phyloP scores from a whole-genome alignment of 345 rosid species.

The Bruguiera sexangula region DNA sequence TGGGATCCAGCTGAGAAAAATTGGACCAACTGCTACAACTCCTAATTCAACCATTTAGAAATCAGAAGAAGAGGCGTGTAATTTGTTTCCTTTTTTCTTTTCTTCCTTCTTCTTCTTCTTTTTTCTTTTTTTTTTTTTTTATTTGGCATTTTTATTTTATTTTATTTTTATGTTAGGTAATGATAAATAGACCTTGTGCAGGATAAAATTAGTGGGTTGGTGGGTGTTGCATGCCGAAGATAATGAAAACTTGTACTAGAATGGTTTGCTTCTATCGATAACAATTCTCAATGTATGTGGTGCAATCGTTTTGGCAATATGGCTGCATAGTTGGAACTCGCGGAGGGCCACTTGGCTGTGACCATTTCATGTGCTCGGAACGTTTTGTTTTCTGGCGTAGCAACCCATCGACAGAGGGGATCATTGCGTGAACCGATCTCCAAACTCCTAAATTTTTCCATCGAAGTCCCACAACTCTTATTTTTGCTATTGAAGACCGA shows the following conservation, averaged over 20 bases:
- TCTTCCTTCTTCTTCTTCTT: background rate
- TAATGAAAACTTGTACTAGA: constrained; percentile 17
- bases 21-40: constrained; percentile 32
- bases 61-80: background rate
- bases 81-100: too few species aligned
- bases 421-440: too few species aligned
- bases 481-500: too few species aligned
- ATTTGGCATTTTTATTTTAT: background rate
- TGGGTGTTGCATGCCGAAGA: background rate
- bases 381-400: too few species aligned
- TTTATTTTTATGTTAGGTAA: background rate
- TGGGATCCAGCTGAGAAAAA: constrained; percentile 38
- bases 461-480: too few species aligned
- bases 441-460: too few species aligned
- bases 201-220: background rate
- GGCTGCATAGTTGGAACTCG: too few species aligned
- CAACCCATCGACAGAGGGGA: too few species aligned
- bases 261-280: background rate
- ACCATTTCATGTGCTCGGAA: too few species aligned
- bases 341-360: too few species aligned
- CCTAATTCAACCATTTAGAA: constrained; percentile 25
- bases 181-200: background rate
- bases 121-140: background rate
- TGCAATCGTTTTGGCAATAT: too few species aligned
- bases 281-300: too few species aligned